Percentiles rank a stretch among this genome's conserved stretches.
Evolutionary conservation across 2,329 filamentous ascomycete genomes (phyloP).

Genomic region (Arthrobotrys conoides): DNA sequence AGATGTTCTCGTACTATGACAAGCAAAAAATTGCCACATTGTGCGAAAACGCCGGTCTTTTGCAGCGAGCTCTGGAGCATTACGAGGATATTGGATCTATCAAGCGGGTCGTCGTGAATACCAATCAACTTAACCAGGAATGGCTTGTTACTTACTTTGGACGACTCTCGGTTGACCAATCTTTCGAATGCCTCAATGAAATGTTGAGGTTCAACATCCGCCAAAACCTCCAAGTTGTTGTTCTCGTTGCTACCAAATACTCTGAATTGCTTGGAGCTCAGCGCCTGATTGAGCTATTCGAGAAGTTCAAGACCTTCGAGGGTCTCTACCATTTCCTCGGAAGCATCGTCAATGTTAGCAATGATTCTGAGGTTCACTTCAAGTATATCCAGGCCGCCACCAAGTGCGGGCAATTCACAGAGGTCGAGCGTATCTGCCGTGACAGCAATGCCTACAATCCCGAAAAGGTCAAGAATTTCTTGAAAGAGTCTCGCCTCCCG

Average conservation of each 20-base stretch:
- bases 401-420: constrained; percentile 90
- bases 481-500: constrained; percentile 92
- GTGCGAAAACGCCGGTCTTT: constrained; percentile 91
- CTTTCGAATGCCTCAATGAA: constrained; percentile 90
- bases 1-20: constrained; percentile 99
- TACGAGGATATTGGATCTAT: constrained; percentile 91
- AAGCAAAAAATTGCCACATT: constrained; percentile 88
- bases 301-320: constrained; percentile 97
- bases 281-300: constrained; percentile 89
- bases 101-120: constrained; percentile 89
- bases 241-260: constrained; percentile 97
- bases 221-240: constrained; percentile 93
- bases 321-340: constrained; percentile 98
- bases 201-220: constrained; percentile 98
- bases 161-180: constrained; percentile 93
- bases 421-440: constrained; percentile 96
- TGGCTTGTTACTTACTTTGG: constrained; percentile 95
- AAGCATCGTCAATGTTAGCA: constrained; percentile 95
- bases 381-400: constrained; percentile 99
- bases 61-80: constrained; percentile 89
- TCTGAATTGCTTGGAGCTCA: constrained; percentile 92
- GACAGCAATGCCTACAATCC: constrained; percentile 92
- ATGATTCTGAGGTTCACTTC: constrained; percentile 96
- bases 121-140: constrained; percentile 84
- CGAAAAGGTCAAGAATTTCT: constrained; percentile 98